Conservation (phyloP, 345 rosid genomes). For the Stellera chamaejasme region DNA sequence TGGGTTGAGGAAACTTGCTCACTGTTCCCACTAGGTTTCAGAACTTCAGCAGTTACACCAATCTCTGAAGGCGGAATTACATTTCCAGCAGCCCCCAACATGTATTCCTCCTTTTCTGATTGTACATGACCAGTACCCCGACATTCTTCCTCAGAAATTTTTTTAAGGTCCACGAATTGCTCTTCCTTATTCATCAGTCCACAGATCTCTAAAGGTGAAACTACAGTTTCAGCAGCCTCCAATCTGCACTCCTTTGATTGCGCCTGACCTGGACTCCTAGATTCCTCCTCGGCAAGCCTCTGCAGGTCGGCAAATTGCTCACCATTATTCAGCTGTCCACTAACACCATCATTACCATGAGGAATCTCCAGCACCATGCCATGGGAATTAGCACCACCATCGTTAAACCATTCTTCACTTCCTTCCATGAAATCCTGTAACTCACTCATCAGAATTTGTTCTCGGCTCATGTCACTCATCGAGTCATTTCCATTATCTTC, state of each 20-base stretch:
- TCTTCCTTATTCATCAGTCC: constrained; percentile 9
- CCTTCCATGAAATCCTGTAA: constrained; percentile 36
- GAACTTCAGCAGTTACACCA: constrained; percentile 15
- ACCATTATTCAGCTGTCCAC: constrained; percentile 11
- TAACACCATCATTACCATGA: constrained; percentile 16
- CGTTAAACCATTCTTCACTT: constrained; percentile 19
- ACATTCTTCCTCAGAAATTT: constrained; percentile 16
- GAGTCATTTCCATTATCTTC: constrained; percentile 19
- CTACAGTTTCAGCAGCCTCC: constrained; percentile 7
- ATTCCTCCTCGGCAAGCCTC: constrained; percentile 14
- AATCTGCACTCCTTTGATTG: constrained; percentile 17
- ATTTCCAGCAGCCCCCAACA: too few species aligned
- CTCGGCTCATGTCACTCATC: constrained; percentile 14
- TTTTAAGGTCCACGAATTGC: constrained; percentile 16
- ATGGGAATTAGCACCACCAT: constrained; percentile 16
- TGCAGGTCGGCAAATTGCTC: constrained; percentile 19
- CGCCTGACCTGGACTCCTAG: constrained; percentile 9
- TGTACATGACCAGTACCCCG: constrained; percentile 11
- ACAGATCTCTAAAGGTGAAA: neutral
- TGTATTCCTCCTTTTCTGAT: constrained; percentile 6
- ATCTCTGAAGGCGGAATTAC: constrained; percentile 2
- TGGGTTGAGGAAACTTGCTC: constrained; percentile 11
- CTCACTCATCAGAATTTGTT: constrained; percentile 38
- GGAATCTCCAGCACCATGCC: constrained; percentile 11
- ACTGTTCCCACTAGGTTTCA: constrained; percentile 14